Base-by-base conservation (phyloP, 116 monocot genomes). In the Iris pallida region DNA sequence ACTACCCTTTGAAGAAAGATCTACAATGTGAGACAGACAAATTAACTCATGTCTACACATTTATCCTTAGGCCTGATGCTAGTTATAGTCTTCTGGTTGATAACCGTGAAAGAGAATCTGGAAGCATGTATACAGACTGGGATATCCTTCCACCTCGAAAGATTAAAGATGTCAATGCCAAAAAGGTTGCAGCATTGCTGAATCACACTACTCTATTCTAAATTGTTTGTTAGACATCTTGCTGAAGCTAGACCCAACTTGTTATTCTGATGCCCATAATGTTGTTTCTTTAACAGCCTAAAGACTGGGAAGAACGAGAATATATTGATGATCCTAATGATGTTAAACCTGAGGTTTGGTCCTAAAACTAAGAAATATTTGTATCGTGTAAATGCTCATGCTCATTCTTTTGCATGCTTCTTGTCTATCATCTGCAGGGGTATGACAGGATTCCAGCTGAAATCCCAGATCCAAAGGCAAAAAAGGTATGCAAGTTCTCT, bases 41-140 rank as follows among this genome's bases (percentile, higher is more conserved):
- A 69, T 68, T 98, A 43, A 92, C 87, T 46, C 97, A 97, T 80
- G 75, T 97, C 15, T 97, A 97, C 66, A 93, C 97, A 20, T 93
- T 98, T 79, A 90, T 98, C 61, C 81, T 98, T 16, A 79, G 93
- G 75, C 90, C 88, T 61, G 97, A 98, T 85, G 85, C 92, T n/a
- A 81, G 90, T 57, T 98, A 88, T 46, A 92, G 90, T 57, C 6
- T 98, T 58, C 70, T 98, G 12, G 83, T 98, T 60, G 93, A 98
- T 76, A 92, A 92, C 75, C 87, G 93, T 67, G 97, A 97, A 79
- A 90, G 83, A 82, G 93, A 98, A 76, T 93, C 83, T 74, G 97
- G 97, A 78, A 93, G 90, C 83, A 79, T 98, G 85, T 98, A 98
- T 55, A 86, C 87, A 13, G 93, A 98, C 80, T 98, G 90, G 90